Conservation (phyloP, 1,139 yeast genomes). For the Pichia sp. region DNA sequence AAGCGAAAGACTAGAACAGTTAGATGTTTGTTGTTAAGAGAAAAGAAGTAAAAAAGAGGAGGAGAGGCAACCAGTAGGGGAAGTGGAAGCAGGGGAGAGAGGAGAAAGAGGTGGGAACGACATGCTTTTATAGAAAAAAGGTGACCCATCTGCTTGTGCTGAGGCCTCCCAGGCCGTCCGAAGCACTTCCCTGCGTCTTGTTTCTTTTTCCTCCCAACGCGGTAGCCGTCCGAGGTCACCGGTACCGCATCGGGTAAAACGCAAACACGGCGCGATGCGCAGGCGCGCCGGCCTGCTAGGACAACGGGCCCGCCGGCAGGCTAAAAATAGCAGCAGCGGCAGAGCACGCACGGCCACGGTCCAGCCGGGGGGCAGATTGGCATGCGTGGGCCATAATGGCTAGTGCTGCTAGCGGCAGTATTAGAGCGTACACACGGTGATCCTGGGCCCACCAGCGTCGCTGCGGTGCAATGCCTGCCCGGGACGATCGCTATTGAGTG, state of each 20-base stretch:
- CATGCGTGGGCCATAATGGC: no score
- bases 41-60: slow-evolving; percentile 11
- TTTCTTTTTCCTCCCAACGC: neutral
- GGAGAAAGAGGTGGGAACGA: slow-evolving; percentile 5
- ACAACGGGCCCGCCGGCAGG: neutral
- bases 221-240: neutral
- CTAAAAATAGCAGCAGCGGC: neutral
- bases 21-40: slow-evolving; percentile 15
- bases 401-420: no score
- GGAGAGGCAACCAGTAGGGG: neutral
- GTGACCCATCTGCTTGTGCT: no score
- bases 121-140: slow-evolving; percentile 6
- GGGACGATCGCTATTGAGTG: no score
- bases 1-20: slow-evolving; percentile 31
- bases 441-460: no score
- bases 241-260: neutral
- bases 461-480: no score
- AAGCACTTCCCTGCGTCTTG: neutral
- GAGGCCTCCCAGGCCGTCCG: neutral
- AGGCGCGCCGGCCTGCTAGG: neutral
- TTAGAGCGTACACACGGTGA: no score
- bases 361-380: no score
- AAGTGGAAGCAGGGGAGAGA: neutral
- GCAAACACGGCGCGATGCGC: neutral
- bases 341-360: neutral